Evolutionary conservation across 148 eudicot genomes (phyloP).

Genomic region (Diospyros lotus): DNA sequence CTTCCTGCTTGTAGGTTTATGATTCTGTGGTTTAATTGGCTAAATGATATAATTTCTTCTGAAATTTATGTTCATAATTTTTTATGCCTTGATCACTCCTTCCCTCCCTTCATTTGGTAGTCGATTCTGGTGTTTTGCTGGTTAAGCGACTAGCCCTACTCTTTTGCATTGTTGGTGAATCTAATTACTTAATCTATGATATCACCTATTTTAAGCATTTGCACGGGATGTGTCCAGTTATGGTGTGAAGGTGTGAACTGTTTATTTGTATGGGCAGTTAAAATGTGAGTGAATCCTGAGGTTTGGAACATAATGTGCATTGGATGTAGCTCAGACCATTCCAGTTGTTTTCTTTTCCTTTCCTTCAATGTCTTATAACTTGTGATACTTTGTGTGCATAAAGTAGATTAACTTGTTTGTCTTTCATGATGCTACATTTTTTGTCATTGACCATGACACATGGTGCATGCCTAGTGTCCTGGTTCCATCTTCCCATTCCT

Average conservation of each 20-base stretch:
- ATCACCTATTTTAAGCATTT: too few relatives aligned
- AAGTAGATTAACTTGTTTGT: neutral
- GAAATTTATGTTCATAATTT: neutral
- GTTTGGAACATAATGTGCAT: neutral
- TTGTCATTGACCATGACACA: neutral
- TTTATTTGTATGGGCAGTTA: neutral
- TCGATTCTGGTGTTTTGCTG: neutral
- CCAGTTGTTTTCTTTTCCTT: neutral
- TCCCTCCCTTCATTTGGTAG: neutral
- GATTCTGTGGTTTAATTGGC: neutral
- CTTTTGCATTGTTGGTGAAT: neutral
- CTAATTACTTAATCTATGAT: too few relatives aligned
- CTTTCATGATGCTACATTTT: neutral
- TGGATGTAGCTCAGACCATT: neutral
- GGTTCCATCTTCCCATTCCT: neutral
- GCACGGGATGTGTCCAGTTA: neutral
- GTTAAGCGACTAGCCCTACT: neutral
- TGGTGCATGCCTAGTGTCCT: neutral
- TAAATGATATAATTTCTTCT: neutral
- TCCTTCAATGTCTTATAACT: neutral
- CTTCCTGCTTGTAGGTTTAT: slow-evolving; percentile 5
- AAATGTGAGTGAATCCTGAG: neutral
- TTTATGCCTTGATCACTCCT: neutral
- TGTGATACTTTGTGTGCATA: neutral
- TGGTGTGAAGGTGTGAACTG: neutral